Base-by-base conservation (phyloP, 352 stramenopile genomes). In the Pythium aquatile region DNA sequence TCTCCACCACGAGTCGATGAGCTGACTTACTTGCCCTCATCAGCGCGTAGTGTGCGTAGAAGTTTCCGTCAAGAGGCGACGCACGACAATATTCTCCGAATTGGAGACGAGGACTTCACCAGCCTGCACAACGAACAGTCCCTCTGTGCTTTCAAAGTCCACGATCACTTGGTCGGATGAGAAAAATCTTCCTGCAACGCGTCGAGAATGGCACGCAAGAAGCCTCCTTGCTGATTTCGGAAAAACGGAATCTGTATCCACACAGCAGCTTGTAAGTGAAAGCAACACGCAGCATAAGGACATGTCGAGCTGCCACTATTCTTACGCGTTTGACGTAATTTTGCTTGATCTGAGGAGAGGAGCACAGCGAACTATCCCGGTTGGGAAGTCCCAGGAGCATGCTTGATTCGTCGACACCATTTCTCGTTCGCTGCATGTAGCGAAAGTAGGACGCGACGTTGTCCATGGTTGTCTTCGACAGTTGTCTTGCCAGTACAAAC, bases 341-440 rank as follows among this genome's bases (percentile, higher is more conserved):
- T 55, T 66, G 62, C 39, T 62, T 69, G 42, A 73, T 60, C 8
- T 62, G 63, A n/a, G 66, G 51, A 14, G n/a, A n/a, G n/a, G 61
- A 58, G 17, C 66, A 73, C 37, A 58, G 57, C 2, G 55, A 9
- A 10, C 52, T 61, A 58, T 73, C 70, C 5, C 63, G 66, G 20
- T 30, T 40, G 7, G 66, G 61, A 33, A 73, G 39, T 10, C 35
- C 35, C 5, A 16, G 28, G 7, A 73, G 32, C 5, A 73, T 46
- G 17, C 26, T 52, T 39, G 65, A 37, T 53, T 73, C 61, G n/a
- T 73, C 61, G 3, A 73, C 32, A 14, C 61, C 61, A 29, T 63
- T 82, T 3, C 81, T 77, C 8, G 81, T 87, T 1, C 77, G 77
- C 51, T 88, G 76, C 77, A 90, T 88, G 46, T 84, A 88, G 26